Conservation (phyloP, 75 land plant genomes). For the Sequoia sempervirens region DNA sequence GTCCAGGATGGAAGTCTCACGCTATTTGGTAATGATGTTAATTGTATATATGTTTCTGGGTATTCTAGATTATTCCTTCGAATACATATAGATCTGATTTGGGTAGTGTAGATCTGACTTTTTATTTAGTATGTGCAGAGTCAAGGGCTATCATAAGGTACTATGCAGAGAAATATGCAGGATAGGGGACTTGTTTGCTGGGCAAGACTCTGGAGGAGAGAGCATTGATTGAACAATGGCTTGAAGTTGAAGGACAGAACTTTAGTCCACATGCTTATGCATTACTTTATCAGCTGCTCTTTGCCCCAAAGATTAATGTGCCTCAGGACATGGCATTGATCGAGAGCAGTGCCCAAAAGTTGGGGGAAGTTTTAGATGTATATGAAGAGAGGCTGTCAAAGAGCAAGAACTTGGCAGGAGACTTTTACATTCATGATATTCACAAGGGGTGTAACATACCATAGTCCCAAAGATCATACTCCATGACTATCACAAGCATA, state of each 20-base stretch:
- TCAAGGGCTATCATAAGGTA: constrained; percentile 21
- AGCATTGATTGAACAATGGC: constrained; percentile 26
- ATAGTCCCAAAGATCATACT: too few relatives aligned
- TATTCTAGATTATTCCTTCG: not conserved
- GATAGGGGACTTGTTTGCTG: constrained; percentile 3
- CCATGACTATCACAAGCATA: too few relatives aligned
- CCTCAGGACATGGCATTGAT: constrained; percentile 14
- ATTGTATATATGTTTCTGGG: not conserved
- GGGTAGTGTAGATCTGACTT: not conserved
- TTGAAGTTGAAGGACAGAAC: constrained; percentile 19
- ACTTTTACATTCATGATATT: constrained; percentile 26
- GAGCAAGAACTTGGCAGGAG: constrained; percentile 47
- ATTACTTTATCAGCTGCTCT: constrained; percentile 17
- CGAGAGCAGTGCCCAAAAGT: constrained; percentile 26
- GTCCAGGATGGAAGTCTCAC: constrained; percentile 45
- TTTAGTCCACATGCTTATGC: constrained; percentile 9
- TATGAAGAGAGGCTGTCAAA: constrained; percentile 38
- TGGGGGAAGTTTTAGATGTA: constrained; percentile 49
- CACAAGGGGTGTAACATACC: too few relatives aligned
- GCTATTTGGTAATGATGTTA: constrained; percentile 36
- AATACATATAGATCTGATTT: too few relatives aligned
- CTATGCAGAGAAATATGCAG: constrained; percentile 2
- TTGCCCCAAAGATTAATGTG: constrained; percentile 16
- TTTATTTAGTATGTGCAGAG: not conserved
- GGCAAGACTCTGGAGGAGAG: constrained; percentile 9